These are phyloP conservation scores for Scleroderma bovista DNA, from an alignment of 768 basidiomycete species.

Conservation along the genomic window DNA sequence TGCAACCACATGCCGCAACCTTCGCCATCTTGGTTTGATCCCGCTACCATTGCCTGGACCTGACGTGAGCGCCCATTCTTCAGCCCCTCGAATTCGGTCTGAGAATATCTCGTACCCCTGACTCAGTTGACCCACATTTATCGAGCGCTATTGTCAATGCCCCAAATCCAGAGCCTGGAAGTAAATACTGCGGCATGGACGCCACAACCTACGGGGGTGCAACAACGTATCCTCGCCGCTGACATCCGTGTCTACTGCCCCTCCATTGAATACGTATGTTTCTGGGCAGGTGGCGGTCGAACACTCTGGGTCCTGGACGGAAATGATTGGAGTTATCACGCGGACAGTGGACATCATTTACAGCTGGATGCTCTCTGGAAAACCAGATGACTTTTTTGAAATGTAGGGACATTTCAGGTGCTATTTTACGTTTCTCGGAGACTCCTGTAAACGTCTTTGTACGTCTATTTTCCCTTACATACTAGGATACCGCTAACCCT, in stretches of 20 bases:
- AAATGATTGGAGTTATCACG: conserved; percentile 30
- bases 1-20: conserved; percentile 27
- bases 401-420: conserved; percentile 9
- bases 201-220: conserved; percentile 23
- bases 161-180: conserved; percentile 31
- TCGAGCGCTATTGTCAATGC: conserved; percentile 29
- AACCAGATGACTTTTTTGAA: conserved; percentile 14
- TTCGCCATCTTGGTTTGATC: conserved; percentile 37
- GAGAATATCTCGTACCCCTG: not conserved
- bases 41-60: conserved; percentile 27
- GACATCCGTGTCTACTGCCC: conserved; percentile 37
- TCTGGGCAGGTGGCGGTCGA: conserved; percentile 29
- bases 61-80: conserved; percentile 26
- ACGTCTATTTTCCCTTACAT: conserved; percentile 16
- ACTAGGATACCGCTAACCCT: conserved; percentile 14
- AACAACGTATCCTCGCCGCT: conserved; percentile 33
- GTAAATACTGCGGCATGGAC: conserved; percentile 33
- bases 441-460: conserved; percentile 12
- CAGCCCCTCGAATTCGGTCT: conserved; percentile 16
- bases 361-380: conserved; percentile 29
- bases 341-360: conserved; percentile 21
- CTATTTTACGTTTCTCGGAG: conserved; percentile 22
- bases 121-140: conserved; percentile 31
- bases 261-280: conserved; percentile 27
- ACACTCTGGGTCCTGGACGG: conserved; percentile 29